These are phyloP conservation scores for Globisporangium emineosum DNA, from an alignment of 352 stramenopile genomes.

Conservation along the genomic window DNA sequence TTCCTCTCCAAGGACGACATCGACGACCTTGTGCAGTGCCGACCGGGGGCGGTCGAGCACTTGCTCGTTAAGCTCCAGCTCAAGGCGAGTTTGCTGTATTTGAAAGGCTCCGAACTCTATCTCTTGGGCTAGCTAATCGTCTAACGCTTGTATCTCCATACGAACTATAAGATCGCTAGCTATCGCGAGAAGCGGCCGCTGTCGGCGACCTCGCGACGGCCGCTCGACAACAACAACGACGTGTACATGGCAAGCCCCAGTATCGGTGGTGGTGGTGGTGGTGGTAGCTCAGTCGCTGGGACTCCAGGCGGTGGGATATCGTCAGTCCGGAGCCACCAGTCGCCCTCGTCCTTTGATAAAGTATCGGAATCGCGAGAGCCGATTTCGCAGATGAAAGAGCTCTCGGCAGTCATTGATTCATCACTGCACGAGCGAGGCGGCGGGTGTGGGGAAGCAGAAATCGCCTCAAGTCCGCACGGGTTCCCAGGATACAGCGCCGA, in stretches of 20 bases:
- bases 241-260: constrained; percentile 14
- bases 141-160: not conserved
- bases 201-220: constrained; percentile 20
- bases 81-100: no score
- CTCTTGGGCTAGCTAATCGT: not conserved
- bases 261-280: not conserved
- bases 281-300: constrained; percentile 3
- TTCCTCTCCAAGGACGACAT: constrained; percentile 88
- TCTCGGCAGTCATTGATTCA: constrained; percentile 7
- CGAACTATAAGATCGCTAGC: constrained; percentile 86
- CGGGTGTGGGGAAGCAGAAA: not conserved
- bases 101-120: no score
- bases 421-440: not conserved
- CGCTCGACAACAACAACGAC: constrained; percentile 33
- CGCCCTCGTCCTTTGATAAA: constrained; percentile 25
- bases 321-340: constrained; percentile 15
- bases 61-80: constrained; percentile 90
- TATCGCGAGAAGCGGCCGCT: constrained; percentile 60
- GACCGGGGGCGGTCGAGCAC: constrained; percentile 86
- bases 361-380: constrained; percentile 38
- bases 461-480: not conserved
- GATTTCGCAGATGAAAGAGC: constrained; percentile 21
- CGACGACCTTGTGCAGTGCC: constrained; percentile 90
- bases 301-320: constrained; percentile 3
- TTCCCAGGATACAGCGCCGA: constrained; percentile 13